Conservation (phyloP, 2,329 filamentous ascomycete genomes). For the Penicillium sp. region DNA sequence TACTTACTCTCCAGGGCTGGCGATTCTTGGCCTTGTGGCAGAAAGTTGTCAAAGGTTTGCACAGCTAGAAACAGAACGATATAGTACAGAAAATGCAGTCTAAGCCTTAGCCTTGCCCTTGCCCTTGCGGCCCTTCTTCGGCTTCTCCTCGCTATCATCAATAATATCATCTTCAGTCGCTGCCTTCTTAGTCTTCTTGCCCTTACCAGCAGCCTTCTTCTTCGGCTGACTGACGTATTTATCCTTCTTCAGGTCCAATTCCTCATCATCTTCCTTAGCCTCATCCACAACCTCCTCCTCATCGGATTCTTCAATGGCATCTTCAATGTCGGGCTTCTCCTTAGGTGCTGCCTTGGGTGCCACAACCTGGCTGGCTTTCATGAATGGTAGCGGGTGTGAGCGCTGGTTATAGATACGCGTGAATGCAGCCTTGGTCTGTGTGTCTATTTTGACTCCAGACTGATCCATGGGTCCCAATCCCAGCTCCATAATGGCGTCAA, state of each 20-base stretch:
- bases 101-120: slow-evolving; percentile 26
- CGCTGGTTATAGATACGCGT: slow-evolving; percentile 84
- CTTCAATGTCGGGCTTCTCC: slow-evolving; percentile 88
- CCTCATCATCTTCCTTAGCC: slow-evolving; percentile 62
- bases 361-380: slow-evolving; percentile 77
- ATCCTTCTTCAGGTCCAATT: slow-evolving; percentile 83
- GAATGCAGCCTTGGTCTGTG: slow-evolving; percentile 81
- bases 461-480: slow-evolving; percentile 80
- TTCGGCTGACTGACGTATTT: slow-evolving; percentile 91
- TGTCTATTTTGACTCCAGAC: slow-evolving; percentile 69
- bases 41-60: not conserved
- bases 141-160: slow-evolving; percentile 50
- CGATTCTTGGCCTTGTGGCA: no score
- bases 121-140: slow-evolving; percentile 45
- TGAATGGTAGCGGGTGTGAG: slow-evolving; percentile 87
- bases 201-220: slow-evolving; percentile 43
- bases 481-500: slow-evolving; percentile 85
- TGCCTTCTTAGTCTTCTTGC: slow-evolving; percentile 39
- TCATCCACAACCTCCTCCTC: slow-evolving; percentile 57
- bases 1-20: no score
- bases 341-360: slow-evolving; percentile 65
- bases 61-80: not conserved
- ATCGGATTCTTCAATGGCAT: slow-evolving; percentile 90
- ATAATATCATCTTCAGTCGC: slow-evolving; percentile 36
- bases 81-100: slow-evolving; percentile 9